These are phyloP conservation scores for Medicago ruthenica DNA, from an alignment of 306 rosid species.

Conservation along the genomic window DNA sequence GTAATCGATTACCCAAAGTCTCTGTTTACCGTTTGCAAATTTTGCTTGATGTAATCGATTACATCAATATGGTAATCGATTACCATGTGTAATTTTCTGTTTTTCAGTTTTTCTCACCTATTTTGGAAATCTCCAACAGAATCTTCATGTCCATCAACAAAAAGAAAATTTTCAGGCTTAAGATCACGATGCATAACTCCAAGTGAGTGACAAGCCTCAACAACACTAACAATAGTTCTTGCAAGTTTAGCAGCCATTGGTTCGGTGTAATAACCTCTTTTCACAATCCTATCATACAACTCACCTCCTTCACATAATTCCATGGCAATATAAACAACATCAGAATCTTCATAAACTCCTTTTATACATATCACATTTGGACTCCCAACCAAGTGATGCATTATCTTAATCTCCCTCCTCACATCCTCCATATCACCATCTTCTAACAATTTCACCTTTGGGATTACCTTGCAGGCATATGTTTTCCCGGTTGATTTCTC, in stretches of 20 bases:
- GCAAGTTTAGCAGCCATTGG: constrained; percentile 76
- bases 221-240: constrained; percentile 63
- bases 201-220: constrained; percentile 73
- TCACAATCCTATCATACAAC: constrained; percentile 73
- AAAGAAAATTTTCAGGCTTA: constrained; percentile 87
- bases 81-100: too few species aligned
- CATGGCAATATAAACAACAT: constrained; percentile 79
- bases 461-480: constrained; percentile 85
- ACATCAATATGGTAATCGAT: too few species aligned
- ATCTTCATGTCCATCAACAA: constrained; percentile 63
- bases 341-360: constrained; percentile 77
- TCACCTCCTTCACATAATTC: constrained; percentile 86
- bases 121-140: too few species aligned
- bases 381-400: constrained; percentile 80
- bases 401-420: constrained; percentile 83
- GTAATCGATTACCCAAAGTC: too few species aligned
- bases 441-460: constrained; percentile 59
- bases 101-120: too few species aligned
- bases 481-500: constrained; percentile 68
- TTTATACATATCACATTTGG: constrained; percentile 59
- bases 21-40: too few species aligned
- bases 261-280: constrained; percentile 72
- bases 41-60: too few species aligned
- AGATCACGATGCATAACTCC: constrained; percentile 94
- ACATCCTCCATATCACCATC: constrained; percentile 75